phyloP scores from a whole-genome alignment of 129 eudicot species.

The Tanacetum coccineum region DNA sequence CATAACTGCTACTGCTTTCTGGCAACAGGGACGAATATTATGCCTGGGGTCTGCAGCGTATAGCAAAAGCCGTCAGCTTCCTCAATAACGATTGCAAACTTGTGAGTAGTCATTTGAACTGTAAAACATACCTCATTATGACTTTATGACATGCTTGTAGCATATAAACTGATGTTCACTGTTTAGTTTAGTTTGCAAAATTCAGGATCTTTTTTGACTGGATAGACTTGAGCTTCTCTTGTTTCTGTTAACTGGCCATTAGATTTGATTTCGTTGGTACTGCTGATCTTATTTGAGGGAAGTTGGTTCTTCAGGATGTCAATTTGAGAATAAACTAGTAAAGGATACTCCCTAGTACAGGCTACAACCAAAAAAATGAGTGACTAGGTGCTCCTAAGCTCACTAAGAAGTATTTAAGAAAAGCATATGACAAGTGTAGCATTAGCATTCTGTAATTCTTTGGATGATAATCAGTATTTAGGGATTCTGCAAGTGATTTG shows the following conservation, averaged over 20 bases:
- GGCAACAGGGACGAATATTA: slow-evolving; percentile 75
- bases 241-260: slow-evolving; percentile 3
- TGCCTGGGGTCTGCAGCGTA: slow-evolving; percentile 91
- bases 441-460: slow-evolving; percentile 16
- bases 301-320: not conserved
- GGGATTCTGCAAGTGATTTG: not conserved
- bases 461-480: not conserved
- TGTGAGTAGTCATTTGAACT: slow-evolving; percentile 39
- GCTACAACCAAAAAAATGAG: not conserved
- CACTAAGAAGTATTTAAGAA: not conserved
- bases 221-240: slow-evolving; percentile 5
- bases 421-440: slow-evolving; percentile 3
- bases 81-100: slow-evolving; percentile 90
- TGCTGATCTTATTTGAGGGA: not conserved
- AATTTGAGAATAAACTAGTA: not conserved
- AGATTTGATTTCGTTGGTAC: slow-evolving; percentile 1
- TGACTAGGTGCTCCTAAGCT: slow-evolving; percentile 1
- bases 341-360: not conserved
- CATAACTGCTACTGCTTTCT: not conserved
- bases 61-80: slow-evolving; percentile 93
- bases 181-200: slow-evolving; percentile 9
- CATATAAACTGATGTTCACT: not conserved
- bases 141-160: slow-evolving; percentile 4
- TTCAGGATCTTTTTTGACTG: not conserved
- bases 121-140: not conserved